Base-by-base conservation (phyloP, 129 eudicot genomes). In the Chrysanthemum makinoi region DNA sequence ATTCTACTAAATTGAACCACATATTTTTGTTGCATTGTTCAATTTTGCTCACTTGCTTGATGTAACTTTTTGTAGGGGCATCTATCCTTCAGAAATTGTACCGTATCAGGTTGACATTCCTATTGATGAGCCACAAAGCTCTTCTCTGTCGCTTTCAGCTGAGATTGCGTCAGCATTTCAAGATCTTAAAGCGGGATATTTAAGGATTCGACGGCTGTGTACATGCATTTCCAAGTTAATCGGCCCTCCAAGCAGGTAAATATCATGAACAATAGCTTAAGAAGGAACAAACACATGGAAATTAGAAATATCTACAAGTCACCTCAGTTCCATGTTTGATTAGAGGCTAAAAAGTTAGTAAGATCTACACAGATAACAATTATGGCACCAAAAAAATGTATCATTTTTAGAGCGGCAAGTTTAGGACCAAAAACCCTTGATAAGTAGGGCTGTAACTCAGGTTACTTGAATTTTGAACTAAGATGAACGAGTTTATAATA, bases 81-180 rank as follows among this genome's bases (percentile, higher is more conserved):
- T 85, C 58, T 90, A 90, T 66, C 96, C 94, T 20, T 90, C 87
- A 4, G 90, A 87, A 43, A 75, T 73, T 62, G 35, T 85, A 49
- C 91, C 95, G 16, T 48, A 74, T 65, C 68, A 80, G 51, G 20
- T 77, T 26, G 50, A 70, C 65, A 79, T 81, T 70, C 66, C 61
- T 6, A 26, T 22, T 13, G 80, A 72, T 20, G 66, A 46, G 26
- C 10, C 46, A 60, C 54, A 68, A 18, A 71, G 73, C 3, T 52
- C 14, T 20, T 50, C 73, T 7, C 65, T 47, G 28, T 68, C 64
- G 33, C 57, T 78, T 12, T 13, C 75, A 2, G 74, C 15, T 49
- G 85, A 83, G 35, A 78, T 83, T 12, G 56, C 70, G 55, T 70
- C 74, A 67, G 83, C 83, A 14, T 66, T 87, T 65, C 72, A 79